phyloP scores from a whole-genome alignment of 2,329 filamentous ascomycete genomes.

The Apiospora saccharicola region DNA sequence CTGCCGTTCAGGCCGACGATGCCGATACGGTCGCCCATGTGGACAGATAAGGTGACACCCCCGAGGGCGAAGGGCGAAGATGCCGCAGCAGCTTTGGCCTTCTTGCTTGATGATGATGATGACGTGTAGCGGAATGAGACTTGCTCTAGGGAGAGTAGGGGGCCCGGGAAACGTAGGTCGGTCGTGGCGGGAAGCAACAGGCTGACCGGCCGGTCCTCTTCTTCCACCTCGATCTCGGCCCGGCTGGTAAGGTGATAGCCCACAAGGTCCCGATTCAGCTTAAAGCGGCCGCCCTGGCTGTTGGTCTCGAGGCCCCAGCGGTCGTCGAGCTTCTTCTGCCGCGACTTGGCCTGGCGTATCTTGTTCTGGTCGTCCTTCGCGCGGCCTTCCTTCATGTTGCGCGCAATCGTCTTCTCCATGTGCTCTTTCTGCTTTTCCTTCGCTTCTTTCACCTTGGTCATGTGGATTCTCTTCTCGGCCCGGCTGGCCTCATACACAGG shows the following conservation, averaged over 20 bases:
- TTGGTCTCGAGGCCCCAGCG: conserved; percentile 79
- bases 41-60: conserved; percentile 72
- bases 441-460: conserved; percentile 80
- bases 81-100: conserved; percentile 37
- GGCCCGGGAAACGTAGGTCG: conserved; percentile 77
- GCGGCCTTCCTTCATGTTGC: conserved; percentile 78
- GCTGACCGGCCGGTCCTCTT: conserved; percentile 64
- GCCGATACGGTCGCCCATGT: conserved; percentile 77
- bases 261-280: conserved; percentile 75
- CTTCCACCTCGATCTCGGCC: conserved; percentile 75
- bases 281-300: conserved; percentile 77
- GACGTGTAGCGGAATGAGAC: conserved; percentile 71
- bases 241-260: conserved; percentile 68
- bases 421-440: conserved; percentile 83
- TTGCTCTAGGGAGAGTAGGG: conserved; percentile 75
- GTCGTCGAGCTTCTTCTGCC: conserved; percentile 86
- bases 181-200: conserved; percentile 68
- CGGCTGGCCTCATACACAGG: conserved; percentile 74
- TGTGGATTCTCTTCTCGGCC: conserved; percentile 71
- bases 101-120: background rate
- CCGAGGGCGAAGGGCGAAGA: conserved; percentile 59
- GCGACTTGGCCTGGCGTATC: conserved; percentile 82
- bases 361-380: conserved; percentile 85
- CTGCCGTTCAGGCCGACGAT: conserved; percentile 81
- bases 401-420: conserved; percentile 78